Evolutionary conservation across 805 yeast species (phyloP).

Genomic region (Yarrowia yakushimensis): DNA sequence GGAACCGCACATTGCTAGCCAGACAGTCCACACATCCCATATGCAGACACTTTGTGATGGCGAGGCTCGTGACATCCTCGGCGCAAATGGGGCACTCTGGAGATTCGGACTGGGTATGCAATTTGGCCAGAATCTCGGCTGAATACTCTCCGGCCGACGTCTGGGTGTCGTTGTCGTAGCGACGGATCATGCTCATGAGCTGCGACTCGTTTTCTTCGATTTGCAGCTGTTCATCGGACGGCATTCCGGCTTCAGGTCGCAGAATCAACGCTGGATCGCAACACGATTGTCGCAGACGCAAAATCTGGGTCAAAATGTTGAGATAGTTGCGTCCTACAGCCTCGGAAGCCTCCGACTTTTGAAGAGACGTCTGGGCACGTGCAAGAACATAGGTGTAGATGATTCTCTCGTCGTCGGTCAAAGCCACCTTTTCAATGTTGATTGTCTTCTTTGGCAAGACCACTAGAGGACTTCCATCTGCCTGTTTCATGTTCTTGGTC

Average conservation of each 20-base stretch:
- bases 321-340: constrained; percentile 59
- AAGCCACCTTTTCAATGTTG: constrained; percentile 59
- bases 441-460: constrained; percentile 74
- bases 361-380: constrained; percentile 52
- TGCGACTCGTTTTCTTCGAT: constrained; percentile 25
- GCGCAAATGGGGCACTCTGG: constrained; percentile 86
- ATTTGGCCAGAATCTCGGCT: background rate
- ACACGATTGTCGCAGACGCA: constrained; percentile 82
- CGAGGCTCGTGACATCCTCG: constrained; percentile 57
- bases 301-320: constrained; percentile 74
- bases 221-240: constrained; percentile 27
- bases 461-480: constrained; percentile 69
- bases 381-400: constrained; percentile 67
- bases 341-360: constrained; percentile 29
- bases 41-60: constrained; percentile 78
- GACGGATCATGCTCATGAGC: background rate
- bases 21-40: constrained; percentile 71
- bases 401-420: constrained; percentile 61
- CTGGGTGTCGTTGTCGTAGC: background rate
- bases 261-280: constrained; percentile 73
- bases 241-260: constrained; percentile 32
- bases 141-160: background rate
- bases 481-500: constrained; percentile 78
- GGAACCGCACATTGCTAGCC: constrained; percentile 69
- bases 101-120: constrained; percentile 35